Base-by-base conservation (phyloP, 495 filamentous ascomycete species). In the Halenospora varia region DNA sequence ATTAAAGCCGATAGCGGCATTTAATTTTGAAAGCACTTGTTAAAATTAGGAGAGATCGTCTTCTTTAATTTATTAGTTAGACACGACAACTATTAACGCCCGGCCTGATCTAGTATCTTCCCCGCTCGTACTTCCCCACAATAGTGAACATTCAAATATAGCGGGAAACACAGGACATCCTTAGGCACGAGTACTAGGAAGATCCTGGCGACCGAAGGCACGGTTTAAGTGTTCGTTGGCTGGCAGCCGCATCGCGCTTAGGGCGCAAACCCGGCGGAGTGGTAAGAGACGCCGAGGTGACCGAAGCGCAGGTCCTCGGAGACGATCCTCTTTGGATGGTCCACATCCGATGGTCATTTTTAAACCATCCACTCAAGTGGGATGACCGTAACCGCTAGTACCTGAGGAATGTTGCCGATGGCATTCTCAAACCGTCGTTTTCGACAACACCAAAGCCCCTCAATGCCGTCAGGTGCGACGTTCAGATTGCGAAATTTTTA, bases 391-490 rank as follows among this genome's bases (percentile, higher is more conserved):
- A 35, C 13, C 29, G 29, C 29, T 35, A 35, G 6, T 35, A 35
- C 29, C 29, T 13, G 29, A 6, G 13, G 29, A 35, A 35, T 13
- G 29, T 35, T 13, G 13, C 29, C 29, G 6, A n/a, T 35, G 29
- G 29, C 29, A 47, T 24, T 52, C 42, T 10, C 29, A 60, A 44
- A 60, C 57, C 23, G n/a, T 49, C 50, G 11, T n/a, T 18, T 53
- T 48, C 23, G 25, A 48, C 8, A 18, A 25, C 26, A 26, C 10
- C 45, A 49, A 49, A 25, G 25, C 48, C 15, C 22, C 45, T 18
- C 2, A 49, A 26, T 60, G 29, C 23, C 44, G 26, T 20, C 46
- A 60, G 26, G 8, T 54, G 11, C 29, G 29, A 40, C 55, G 45
- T 29, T 25, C 26, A 4, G 20, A 26, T 25, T 60, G 45, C 29